Base-by-base conservation (phyloP, 73 alveolate species). In the Symbiodinium natans region DNA sequence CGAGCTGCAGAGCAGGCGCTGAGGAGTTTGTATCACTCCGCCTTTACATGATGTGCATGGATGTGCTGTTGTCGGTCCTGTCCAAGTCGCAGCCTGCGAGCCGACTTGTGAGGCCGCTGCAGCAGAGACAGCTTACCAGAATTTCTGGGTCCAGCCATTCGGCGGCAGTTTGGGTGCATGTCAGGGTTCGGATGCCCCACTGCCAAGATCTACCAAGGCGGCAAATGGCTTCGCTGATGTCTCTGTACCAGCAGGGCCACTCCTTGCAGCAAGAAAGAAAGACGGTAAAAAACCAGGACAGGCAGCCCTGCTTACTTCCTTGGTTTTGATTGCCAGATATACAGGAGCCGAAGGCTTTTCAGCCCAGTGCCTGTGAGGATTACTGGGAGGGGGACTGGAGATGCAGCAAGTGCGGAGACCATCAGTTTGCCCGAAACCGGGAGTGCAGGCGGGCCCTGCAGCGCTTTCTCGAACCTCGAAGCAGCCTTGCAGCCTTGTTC, bases 111-210 rank as follows among this genome's bases (percentile, higher is more conserved):
- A 90, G 97, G 97, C 97, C 9, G 97, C 80, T 19, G 97, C 97
- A 43, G 97, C 97, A 90, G 97, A 90, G 89, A 89, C 95, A 83
- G 95, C 95, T 6, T 89, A 89, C 95, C 95, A 89, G 95, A 89
- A 89, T 31, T 89, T 89, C 95, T 89, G 95, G 95, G 95, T 89
- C 42, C 97, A 90, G 97, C 80, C 33, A 40, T 77, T 68, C 86
- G 43, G 33, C 46, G 7, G 86, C 86, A 89, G 19, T 19, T 4
- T 9, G 77, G 40, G 0, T 1, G 39, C 21, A 6, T 9, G 59
- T n/a, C 27, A 21, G 9, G 77, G 36, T 63, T 1, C 33, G 71
- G 6, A 21, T 25, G 77, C 39, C 15, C 13, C 2, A 21, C 9
- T 11, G 39, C 0, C 77, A 13, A 5, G 10, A 9, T 7, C 27